Conservation (phyloP, 2,329 filamentous ascomycete genomes). For the Colletotrichum chrysophilum region DNA sequence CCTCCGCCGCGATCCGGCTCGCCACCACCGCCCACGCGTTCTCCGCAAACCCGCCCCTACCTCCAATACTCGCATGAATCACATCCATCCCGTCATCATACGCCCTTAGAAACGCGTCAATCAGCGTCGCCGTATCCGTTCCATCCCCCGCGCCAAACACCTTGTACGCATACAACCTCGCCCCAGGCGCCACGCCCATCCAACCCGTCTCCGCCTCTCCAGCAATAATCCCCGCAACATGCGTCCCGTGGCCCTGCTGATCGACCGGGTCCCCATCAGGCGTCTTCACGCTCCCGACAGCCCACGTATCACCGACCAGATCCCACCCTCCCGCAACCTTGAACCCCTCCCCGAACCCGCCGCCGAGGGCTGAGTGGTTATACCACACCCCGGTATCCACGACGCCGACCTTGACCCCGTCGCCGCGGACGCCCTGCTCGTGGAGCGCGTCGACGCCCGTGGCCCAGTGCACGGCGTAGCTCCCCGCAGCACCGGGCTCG, state of each 20-base stretch:
- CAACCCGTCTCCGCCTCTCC: constrained; percentile 24
- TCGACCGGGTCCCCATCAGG: constrained; percentile 39
- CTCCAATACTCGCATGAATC: constrained; percentile 29
- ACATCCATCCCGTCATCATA: constrained; percentile 34
- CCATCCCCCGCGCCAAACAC: constrained; percentile 24
- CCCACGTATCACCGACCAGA: constrained; percentile 42
- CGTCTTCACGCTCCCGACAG: constrained; percentile 28
- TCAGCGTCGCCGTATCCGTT: constrained; percentile 16
- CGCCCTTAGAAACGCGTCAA: constrained; percentile 29
- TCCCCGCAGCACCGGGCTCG: not conserved
- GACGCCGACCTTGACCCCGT: constrained; percentile 25
- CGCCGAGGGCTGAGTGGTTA: constrained; percentile 38
- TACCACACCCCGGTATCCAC: constrained; percentile 25
- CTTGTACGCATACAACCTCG: constrained; percentile 27
- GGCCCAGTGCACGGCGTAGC: constrained; percentile 16
- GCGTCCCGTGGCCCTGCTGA: constrained; percentile 32
- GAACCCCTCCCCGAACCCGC: constrained; percentile 50
- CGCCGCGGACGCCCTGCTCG: constrained; percentile 17
- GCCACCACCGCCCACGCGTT: constrained; percentile 43
- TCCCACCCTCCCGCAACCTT: constrained; percentile 49
- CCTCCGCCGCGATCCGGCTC: constrained; percentile 44
- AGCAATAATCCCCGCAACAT: constrained; percentile 36
- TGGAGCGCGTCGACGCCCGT: constrained; percentile 25
- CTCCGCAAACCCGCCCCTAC: constrained; percentile 30
- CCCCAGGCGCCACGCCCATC: constrained; percentile 29